These are phyloP conservation scores for Sugiyamaella castrensis DNA, from an alignment of 1,139 yeast species.

Conservation along the genomic window DNA sequence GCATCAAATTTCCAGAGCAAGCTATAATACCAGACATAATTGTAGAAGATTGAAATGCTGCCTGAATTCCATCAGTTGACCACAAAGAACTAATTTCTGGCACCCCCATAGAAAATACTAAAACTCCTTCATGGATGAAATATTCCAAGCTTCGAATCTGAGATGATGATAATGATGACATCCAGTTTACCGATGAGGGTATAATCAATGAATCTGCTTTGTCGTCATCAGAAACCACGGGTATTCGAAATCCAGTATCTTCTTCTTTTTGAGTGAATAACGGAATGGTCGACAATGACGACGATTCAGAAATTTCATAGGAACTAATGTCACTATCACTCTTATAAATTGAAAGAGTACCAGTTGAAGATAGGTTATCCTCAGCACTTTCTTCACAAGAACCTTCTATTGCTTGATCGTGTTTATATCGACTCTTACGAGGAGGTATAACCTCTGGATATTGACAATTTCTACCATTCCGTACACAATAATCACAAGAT, in stretches of 20 bases:
- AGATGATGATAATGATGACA: not conserved
- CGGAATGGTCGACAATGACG: not conserved
- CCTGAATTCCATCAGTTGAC: constrained; percentile 6
- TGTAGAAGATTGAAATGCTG: constrained; percentile 6
- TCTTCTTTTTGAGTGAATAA: not conserved
- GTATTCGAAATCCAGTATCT: not conserved
- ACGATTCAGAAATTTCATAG: not conserved
- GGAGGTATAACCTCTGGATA: not conserved
- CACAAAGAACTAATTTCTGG: constrained; percentile 2
- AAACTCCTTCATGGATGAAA: constrained; percentile 5
- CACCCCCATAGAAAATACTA: constrained; percentile 6
- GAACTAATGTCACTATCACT: not conserved
- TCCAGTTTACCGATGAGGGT: not conserved
- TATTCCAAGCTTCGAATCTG: constrained; percentile 7
- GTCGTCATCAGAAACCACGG: not conserved
- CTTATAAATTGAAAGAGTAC: not conserved
- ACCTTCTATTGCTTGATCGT: not conserved
- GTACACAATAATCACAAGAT: constrained; percentile 12
- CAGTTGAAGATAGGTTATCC: too few species aligned
- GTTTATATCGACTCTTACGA: constrained; percentile 5
- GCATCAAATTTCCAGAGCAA: constrained; percentile 10
- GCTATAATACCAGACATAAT: constrained; percentile 5
- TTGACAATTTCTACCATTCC: constrained; percentile 7
- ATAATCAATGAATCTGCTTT: not conserved
- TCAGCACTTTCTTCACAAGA: not conserved